Evolutionary conservation across 371 early-diverging fungal species (phyloP), one percentile per base, ranked within the genome.

Genomic region (Mortierella sp.): DNA sequence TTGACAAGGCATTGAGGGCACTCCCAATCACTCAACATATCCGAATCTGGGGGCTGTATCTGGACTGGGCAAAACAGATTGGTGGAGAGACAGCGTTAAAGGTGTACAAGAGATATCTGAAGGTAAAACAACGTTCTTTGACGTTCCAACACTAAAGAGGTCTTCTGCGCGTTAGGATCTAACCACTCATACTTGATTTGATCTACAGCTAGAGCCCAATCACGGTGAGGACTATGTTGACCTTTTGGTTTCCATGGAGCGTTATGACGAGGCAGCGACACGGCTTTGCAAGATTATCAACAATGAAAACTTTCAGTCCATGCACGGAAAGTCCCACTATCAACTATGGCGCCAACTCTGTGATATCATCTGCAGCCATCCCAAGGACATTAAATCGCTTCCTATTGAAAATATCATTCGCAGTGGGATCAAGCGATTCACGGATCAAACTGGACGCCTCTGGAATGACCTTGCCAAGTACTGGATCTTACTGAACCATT

Each of bases 11-110:
- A 12, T 70, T 99, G 58, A 84, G 93, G 47, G 88, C 97, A 0
- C 85, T 99, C 48, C 96, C 99, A 4, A 88, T 96, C 27, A 96
- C 98, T 1, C 98, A 98, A 74, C 98, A 99, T 62, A 80, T 78
- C 18, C 85, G 93, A 39, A 83, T 99, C 38, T 99, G 99, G 99
- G 86, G 86, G 3, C 58, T 89, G 49, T 98, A 97, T 76, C 79
- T 95, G 46, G 67, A 83, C 57, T 96, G 95, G 84, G 95, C 94
- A 7, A 81, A 86, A 48, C 71, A 82, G 24, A 86, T 91, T 30
- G 92, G 96, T 18, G 96, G 96, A 0, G 91, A 94, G 67, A 92
- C 94, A 0, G 92, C 93, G 3, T 83, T 94, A 27, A 83, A 91
- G 13, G 86, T 96, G 43, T 91, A 91, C 70, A 82, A 88, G 54